phyloP scores from a whole-genome alignment of 176 grass and related monocot species.

The Triticum dicoccoides region DNA sequence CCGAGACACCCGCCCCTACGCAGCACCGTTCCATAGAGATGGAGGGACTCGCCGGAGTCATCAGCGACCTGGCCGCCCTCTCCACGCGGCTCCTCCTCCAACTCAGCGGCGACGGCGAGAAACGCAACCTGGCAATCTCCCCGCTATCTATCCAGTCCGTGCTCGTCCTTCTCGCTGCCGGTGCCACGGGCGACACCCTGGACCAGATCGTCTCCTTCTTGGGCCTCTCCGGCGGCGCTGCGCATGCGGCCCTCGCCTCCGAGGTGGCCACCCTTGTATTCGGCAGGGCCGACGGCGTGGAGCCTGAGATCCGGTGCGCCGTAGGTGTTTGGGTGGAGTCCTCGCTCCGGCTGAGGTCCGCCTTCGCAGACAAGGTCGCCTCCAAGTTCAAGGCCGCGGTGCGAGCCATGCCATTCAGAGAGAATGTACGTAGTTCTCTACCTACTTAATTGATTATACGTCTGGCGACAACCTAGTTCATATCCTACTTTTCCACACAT shows the following conservation, averaged over 20 bases:
- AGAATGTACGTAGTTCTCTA: not conserved
- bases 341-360: not conserved
- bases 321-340: not conserved
- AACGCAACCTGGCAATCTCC: not conserved
- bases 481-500: no score
- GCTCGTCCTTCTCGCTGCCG: not conserved
- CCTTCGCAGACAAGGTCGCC: not conserved
- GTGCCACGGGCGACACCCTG: not conserved
- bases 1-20: no score
- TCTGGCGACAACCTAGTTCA: no score
- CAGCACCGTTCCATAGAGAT: no score
- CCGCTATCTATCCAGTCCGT: not conserved
- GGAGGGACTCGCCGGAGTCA: not conserved
- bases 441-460: no score
- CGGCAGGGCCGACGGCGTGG: not conserved
- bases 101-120: not conserved
- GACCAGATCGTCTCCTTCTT: slow-evolving; percentile 1
- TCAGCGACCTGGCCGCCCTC: not conserved
- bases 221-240: not conserved
- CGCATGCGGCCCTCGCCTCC: not conserved
- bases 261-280: not conserved
- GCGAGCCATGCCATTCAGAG: slow-evolving; percentile 1
- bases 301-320: not conserved
- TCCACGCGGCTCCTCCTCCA: not conserved
- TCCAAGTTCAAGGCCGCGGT: not conserved